Evolutionary conservation across 2,329 filamentous ascomycete species (phyloP).

Genomic region (Neocatenulostroma microsporum): DNA sequence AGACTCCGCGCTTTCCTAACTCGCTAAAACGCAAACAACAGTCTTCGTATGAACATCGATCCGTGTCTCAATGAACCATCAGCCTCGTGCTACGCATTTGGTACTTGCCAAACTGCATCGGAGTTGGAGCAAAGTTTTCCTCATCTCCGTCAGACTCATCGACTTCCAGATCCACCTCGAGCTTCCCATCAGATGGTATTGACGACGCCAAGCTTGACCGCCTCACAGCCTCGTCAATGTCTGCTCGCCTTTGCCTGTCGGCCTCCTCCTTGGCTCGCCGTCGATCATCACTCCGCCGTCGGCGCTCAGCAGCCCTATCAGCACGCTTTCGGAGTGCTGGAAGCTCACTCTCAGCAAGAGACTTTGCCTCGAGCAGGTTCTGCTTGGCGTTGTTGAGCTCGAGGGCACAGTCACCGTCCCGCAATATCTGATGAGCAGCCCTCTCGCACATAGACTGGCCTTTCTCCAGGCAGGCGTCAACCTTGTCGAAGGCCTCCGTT

Average conservation of each 20-base stretch:
- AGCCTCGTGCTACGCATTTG: slow-evolving; percentile 12
- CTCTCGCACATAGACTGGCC: slow-evolving; percentile 77
- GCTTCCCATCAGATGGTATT: slow-evolving; percentile 4
- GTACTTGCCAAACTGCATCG: slow-evolving; percentile 7
- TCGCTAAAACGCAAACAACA: slow-evolving; percentile 16
- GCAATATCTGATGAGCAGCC: slow-evolving; percentile 81
- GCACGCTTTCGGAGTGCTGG: slow-evolving; percentile 17
- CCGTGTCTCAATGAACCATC: slow-evolving; percentile 9
- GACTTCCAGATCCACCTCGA: slow-evolving; percentile 10
- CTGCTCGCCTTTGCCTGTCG: background rate
- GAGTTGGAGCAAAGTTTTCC: slow-evolving; percentile 3
- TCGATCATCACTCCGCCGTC: slow-evolving; percentile 18
- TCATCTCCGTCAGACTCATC: slow-evolving; percentile 10
- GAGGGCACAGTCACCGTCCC: slow-evolving; percentile 73
- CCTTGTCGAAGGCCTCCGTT: slow-evolving; percentile 45
- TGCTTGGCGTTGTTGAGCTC: slow-evolving; percentile 64
- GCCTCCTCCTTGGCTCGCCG: slow-evolving; percentile 13
- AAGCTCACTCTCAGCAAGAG: slow-evolving; percentile 34
- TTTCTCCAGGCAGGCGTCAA: slow-evolving; percentile 71
- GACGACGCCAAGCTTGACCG: slow-evolving; percentile 1
- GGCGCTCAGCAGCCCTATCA: slow-evolving; percentile 19
- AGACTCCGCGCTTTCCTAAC: slow-evolving; percentile 2
- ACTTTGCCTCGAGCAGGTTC: slow-evolving; percentile 56
- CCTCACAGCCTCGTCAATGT: background rate
- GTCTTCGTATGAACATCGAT: background rate